These are phyloP conservation scores for Skeletonema marinoi DNA, from an alignment of 108 stramenopile genomes.

Conservation along the genomic window DNA sequence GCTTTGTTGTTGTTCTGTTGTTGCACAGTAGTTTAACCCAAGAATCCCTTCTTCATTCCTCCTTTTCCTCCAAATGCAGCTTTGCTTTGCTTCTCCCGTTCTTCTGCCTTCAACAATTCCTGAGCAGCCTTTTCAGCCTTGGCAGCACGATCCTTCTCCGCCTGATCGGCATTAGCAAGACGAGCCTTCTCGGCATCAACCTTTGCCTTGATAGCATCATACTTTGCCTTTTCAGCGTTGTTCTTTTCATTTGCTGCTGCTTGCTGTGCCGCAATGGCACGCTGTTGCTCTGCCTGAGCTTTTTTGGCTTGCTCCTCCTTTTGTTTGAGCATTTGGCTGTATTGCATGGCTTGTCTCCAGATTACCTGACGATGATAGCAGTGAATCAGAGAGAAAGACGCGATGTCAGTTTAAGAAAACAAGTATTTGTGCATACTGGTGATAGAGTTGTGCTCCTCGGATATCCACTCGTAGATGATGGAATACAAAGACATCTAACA, in stretches of 20 bases:
- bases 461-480: background rate
- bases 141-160: constrained; percentile 20
- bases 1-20: background rate
- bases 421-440: background rate
- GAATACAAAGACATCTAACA: too few species aligned
- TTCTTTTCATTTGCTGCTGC: constrained; percentile 22
- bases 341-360: constrained; percentile 94
- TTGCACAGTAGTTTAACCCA: constrained; percentile 33
- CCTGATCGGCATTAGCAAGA: constrained; percentile 44
- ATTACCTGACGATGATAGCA: constrained; percentile 54
- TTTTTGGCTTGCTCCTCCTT: constrained; percentile 74
- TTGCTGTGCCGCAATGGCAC: constrained; percentile 58
- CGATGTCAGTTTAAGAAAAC: background rate
- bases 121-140: constrained; percentile 40
- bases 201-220: constrained; percentile 39
- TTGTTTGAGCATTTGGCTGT: constrained; percentile 88
- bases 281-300: constrained; percentile 54
- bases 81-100: constrained; percentile 73
- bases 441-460: background rate
- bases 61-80: constrained; percentile 65
- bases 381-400: background rate
- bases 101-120: constrained; percentile 79
- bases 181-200: constrained; percentile 49
- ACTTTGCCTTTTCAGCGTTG: constrained; percentile 49
- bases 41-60: constrained; percentile 81